phyloP scores from a whole-genome alignment of 192 early-diverging fungal species.

The Pilaira anomala region DNA sequence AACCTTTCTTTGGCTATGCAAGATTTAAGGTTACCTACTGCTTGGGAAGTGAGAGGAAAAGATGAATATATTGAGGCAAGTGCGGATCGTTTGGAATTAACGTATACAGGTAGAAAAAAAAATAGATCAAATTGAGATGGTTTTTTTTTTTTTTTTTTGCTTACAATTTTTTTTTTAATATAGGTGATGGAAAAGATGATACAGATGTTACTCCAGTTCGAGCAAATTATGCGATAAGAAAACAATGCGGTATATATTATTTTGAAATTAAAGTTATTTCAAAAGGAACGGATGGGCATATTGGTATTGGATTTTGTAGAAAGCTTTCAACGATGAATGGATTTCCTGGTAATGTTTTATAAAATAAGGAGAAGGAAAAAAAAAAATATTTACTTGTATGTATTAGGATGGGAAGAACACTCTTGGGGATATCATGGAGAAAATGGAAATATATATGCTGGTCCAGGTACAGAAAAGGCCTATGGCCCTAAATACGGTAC shows the following conservation, averaged over 20 bases:
- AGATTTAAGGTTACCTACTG: conserved; percentile 45
- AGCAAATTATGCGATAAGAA: conserved; percentile 76
- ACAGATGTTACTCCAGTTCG: conserved; percentile 77
- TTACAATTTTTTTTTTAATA: conserved; percentile 11
- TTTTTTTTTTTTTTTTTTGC: not conserved
- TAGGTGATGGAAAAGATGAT: conserved; percentile 65
- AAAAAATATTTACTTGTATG: no score
- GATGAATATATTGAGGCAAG: conserved; percentile 44
- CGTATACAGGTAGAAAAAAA: conserved; percentile 46
- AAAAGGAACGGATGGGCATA: conserved; percentile 88
- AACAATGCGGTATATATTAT: conserved; percentile 88
- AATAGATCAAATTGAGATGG: not conserved
- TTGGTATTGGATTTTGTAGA: conserved; percentile 82
- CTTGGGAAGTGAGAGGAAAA: conserved; percentile 62
- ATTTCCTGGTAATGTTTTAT: conserved; percentile 60
- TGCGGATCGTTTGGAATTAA: conserved; percentile 38
- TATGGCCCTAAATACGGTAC: conserved; percentile 90
- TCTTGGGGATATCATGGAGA: conserved; percentile 99
- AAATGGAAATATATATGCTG: conserved; percentile 82
- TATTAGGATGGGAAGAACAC: conserved; percentile 69
- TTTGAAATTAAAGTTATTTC: conserved; percentile 81
- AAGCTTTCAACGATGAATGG: conserved; percentile 51
- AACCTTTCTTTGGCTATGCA: conserved; percentile 1
- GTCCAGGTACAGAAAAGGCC: conserved; percentile 62
- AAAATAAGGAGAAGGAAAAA: not conserved